A percentile compares a stretch with the other conserved stretches of the same genome.
These are phyloP conservation scores for Monilinia vaccinii-corymbosi DNA, from an alignment of 2,329 filamentous ascomycete species.

Conservation along the genomic window DNA sequence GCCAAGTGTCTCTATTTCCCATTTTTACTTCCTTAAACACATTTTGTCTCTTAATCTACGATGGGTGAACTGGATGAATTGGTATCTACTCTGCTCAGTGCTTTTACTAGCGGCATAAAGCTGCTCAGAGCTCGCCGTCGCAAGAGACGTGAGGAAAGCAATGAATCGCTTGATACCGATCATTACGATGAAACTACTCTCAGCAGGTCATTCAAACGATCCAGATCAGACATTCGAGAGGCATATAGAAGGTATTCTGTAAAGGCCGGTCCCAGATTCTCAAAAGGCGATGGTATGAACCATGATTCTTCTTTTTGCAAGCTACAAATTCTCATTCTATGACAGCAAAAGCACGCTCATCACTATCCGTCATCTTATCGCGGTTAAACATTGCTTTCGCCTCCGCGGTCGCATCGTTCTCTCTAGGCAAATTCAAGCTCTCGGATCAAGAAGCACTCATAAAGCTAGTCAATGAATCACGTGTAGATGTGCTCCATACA, in stretches of 20 bases:
- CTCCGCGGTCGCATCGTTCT: slow-evolving; percentile 33
- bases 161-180: not conserved
- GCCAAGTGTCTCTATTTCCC: not conserved
- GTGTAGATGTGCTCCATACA: slow-evolving; percentile 39
- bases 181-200: slow-evolving; percentile 29
- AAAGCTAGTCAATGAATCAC: slow-evolving; percentile 39
- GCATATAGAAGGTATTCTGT: slow-evolving; percentile 36
- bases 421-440: slow-evolving; percentile 27
- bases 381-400: slow-evolving; percentile 36
- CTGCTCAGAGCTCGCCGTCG: slow-evolving; percentile 35
- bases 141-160: slow-evolving; percentile 16
- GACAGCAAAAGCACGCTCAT: slow-evolving; percentile 24
- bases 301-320: not conserved
- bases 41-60: slow-evolving; percentile 8
- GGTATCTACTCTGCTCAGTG: slow-evolving; percentile 37
- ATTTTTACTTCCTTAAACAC: not conserved
- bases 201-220: slow-evolving; percentile 27
- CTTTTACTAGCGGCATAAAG: slow-evolving; percentile 33
- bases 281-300: slow-evolving; percentile 40
- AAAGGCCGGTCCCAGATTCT: slow-evolving; percentile 35
- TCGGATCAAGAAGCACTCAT: slow-evolving; percentile 40
- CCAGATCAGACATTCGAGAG: slow-evolving; percentile 31
- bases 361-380: slow-evolving; percentile 32
- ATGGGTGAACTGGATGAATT: slow-evolving; percentile 37
- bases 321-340: not conserved